Conservation (phyloP, 768 basidiomycete genomes). For the Piloderma croceum region DNA sequence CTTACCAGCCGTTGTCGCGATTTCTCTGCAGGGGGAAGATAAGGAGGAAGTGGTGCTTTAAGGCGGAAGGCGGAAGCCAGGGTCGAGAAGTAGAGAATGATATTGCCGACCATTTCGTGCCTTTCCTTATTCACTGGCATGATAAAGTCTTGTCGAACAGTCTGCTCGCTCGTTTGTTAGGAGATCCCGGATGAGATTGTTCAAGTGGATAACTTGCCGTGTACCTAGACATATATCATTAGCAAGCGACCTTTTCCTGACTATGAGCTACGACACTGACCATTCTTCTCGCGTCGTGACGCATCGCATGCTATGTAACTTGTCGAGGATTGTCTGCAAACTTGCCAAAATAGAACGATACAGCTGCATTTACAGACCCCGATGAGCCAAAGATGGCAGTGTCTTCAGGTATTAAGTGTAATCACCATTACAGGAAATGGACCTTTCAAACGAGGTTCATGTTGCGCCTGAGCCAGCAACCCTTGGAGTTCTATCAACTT, state of each 20-base stretch:
- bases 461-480: conserved; percentile 81
- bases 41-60: conserved; percentile 93
- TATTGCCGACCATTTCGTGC: conserved; percentile 92
- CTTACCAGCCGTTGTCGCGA: conserved; percentile 73
- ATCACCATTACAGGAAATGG: conserved; percentile 95
- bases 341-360: conserved; percentile 82
- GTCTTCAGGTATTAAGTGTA: too few species aligned
- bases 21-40: conserved; percentile 88
- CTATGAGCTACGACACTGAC: conserved; percentile 35
- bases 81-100: conserved; percentile 83
- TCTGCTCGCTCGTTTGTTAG: conserved; percentile 36
- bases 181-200: conserved; percentile 1
- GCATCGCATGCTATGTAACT: conserved; percentile 91
- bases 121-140: conserved; percentile 85
- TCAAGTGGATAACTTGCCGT: conserved; percentile 45
- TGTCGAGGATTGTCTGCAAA: conserved; percentile 80
- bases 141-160: conserved; percentile 81
- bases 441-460: conserved; percentile 93
- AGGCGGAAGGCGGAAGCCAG: conserved; percentile 75
- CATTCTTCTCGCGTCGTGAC: conserved; percentile 96
- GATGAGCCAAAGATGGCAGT: too few species aligned
- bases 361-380: too few species aligned
- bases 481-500: conserved; percentile 82
- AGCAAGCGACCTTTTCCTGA: conserved; percentile 4
- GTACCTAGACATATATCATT: conserved; percentile 57